These are phyloP conservation scores for Leersia perrieri DNA, from an alignment of 176 grass and related monocot genomes.

Conservation along the genomic window DNA sequence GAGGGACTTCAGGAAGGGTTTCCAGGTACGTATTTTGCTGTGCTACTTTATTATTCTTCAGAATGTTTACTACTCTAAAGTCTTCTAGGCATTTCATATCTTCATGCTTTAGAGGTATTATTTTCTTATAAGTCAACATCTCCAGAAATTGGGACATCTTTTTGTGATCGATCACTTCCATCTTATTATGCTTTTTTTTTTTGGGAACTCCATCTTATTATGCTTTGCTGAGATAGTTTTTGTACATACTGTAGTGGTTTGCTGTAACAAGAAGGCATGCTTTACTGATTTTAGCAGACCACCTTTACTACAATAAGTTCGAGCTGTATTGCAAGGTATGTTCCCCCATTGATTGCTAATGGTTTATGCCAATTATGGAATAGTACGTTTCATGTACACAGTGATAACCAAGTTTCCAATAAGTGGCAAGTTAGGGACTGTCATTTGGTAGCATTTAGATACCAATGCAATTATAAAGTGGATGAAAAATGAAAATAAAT, in stretches of 20 bases:
- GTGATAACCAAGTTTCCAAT: not conserved
- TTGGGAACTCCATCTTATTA: constrained; percentile 19
- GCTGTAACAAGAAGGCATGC: constrained; percentile 92
- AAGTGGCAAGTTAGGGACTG: too few relatives aligned
- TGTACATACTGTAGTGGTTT: constrained; percentile 80
- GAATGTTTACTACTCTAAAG: not conserved
- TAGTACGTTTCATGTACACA: not conserved
- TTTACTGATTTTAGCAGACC: constrained; percentile 86
- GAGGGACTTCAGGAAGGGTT: constrained; percentile 91
- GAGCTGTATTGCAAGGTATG: constrained; percentile 98
- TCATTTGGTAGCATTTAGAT: not conserved
- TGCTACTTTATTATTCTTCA: constrained; percentile 25
- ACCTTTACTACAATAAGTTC: constrained; percentile 88
- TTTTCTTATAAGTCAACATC: not conserved
- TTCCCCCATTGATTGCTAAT: not conserved
- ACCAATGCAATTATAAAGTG: not conserved
- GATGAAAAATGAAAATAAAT: not conserved
- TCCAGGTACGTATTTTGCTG: constrained; percentile 56
- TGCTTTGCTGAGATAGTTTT: constrained; percentile 31
- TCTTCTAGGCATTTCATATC: not conserved
- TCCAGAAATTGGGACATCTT: not conserved
- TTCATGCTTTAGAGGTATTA: not conserved
- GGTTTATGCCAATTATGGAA: not conserved
- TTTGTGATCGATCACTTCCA: not conserved
- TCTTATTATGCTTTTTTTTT: constrained; percentile 32